Conservation (phyloP, 2,329 filamentous ascomycete genomes). For the Tricladium varicosporioides region DNA sequence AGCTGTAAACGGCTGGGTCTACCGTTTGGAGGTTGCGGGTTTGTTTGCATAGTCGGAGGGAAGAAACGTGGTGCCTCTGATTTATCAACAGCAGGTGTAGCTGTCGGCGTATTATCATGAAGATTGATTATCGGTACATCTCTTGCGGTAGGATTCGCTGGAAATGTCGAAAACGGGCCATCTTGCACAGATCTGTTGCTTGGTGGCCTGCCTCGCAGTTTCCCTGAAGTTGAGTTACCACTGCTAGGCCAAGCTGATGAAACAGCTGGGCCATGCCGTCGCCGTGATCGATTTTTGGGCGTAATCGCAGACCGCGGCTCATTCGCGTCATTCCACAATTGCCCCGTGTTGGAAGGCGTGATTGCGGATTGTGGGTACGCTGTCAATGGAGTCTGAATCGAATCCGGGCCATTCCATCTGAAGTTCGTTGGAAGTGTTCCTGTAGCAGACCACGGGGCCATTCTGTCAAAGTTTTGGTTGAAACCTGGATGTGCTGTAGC, state of each 20-base stretch:
- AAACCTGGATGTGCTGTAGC: conserved; percentile 35
- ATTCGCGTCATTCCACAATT: conserved; percentile 42
- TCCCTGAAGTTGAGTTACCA: conserved; percentile 60
- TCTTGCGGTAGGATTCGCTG: conserved; percentile 54
- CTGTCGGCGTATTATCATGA: conserved; percentile 38
- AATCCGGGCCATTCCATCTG: conserved; percentile 43
- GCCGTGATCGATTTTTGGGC: conserved; percentile 53
- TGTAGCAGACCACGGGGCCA: conserved; percentile 30
- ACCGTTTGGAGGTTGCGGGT: conserved; percentile 16
- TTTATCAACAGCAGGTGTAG: conserved; percentile 44
- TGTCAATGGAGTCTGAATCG: conserved; percentile 59
- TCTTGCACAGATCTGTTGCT: conserved; percentile 66
- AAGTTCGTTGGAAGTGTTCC: conserved; percentile 31
- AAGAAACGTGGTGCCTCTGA: conserved; percentile 37
- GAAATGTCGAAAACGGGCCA: conserved; percentile 68
- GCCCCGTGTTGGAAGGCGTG: conserved; percentile 56
- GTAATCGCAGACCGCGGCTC: conserved; percentile 76
- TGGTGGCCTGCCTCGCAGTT: conserved; percentile 76
- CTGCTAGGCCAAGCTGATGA: conserved; percentile 85
- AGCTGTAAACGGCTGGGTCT: conserved; percentile 55
- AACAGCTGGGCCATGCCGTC: conserved; percentile 79
- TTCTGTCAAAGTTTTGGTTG: conserved; percentile 23
- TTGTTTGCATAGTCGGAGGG: conserved; percentile 26
- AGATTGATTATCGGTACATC: conserved; percentile 46
- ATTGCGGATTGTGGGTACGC: conserved; percentile 78